Percentiles rank a stretch among this genome's conserved stretches.
Conservation (phyloP, 2,329 filamentous ascomycete genomes). For the Neofusicoccum umdonicola region DNA sequence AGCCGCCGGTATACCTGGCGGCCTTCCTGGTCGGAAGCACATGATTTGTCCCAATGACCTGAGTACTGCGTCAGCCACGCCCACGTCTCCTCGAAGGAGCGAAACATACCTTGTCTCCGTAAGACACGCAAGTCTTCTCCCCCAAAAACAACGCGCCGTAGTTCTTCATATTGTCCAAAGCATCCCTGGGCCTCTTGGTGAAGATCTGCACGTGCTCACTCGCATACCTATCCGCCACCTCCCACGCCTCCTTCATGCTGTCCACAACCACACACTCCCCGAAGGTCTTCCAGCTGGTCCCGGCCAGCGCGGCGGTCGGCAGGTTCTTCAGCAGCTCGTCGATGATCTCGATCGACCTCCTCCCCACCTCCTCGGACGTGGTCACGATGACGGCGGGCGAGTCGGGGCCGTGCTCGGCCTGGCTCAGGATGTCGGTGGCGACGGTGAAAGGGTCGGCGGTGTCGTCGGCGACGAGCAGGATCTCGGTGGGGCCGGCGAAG, state of each 20-base stretch:
- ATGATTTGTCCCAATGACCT: slow-evolving; percentile 57
- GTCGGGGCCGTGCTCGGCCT: slow-evolving; percentile 55
- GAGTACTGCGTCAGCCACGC: neutral
- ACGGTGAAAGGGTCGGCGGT: slow-evolving; percentile 45
- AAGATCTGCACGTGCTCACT: slow-evolving; percentile 54
- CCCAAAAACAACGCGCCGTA: slow-evolving; percentile 54
- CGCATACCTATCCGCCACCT: slow-evolving; percentile 49
- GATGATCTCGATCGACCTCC: slow-evolving; percentile 11
- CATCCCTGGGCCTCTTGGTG: slow-evolving; percentile 47
- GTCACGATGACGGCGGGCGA: slow-evolving; percentile 53
- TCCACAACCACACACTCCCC: slow-evolving; percentile 49
- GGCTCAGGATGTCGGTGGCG: slow-evolving; percentile 49
- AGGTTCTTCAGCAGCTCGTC: slow-evolving; percentile 18
- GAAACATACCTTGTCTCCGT: slow-evolving; percentile 49
- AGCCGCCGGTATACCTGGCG: slow-evolving; percentile 51
- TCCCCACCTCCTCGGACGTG: slow-evolving; percentile 32
- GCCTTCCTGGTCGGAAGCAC: slow-evolving; percentile 52
- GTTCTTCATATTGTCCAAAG: slow-evolving; percentile 51
- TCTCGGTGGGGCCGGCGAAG: slow-evolving; percentile 54
- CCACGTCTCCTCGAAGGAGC: no score
- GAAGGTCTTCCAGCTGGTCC: slow-evolving; percentile 27
- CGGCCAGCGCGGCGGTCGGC: slow-evolving; percentile 17
- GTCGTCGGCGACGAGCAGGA: slow-evolving; percentile 52
- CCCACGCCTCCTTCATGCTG: slow-evolving; percentile 43
- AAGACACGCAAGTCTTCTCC: slow-evolving; percentile 53